Conservation (phyloP, 2,329 filamentous ascomycete genomes). For the Lachnellula arida region DNA sequence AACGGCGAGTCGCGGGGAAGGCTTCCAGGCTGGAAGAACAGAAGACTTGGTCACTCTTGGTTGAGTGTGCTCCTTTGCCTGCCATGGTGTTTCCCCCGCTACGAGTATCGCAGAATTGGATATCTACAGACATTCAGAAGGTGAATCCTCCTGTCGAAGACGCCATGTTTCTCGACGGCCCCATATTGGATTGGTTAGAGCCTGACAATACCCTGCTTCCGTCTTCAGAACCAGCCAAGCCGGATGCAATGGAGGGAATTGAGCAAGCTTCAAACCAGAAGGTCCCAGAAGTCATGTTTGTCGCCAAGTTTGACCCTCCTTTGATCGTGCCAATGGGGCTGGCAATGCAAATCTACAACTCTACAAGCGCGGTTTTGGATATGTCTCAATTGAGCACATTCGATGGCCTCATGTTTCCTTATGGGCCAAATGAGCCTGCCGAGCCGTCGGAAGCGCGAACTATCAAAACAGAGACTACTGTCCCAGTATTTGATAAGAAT, state of each 20-base stretch:
- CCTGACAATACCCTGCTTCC: slow-evolving; percentile 60
- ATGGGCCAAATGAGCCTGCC: slow-evolving; percentile 39
- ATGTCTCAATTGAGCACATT: slow-evolving; percentile 42
- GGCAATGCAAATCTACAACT: slow-evolving; percentile 57
- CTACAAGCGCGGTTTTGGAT: slow-evolving; percentile 56
- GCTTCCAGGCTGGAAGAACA: slow-evolving; percentile 28
- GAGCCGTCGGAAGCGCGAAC: slow-evolving; percentile 55
- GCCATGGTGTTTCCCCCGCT: slow-evolving; percentile 51
- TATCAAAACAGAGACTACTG: slow-evolving; percentile 45
- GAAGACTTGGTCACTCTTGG: slow-evolving; percentile 60
- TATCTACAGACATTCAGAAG: slow-evolving; percentile 63
- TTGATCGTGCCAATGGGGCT: slow-evolving; percentile 62
- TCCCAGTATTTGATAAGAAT: slow-evolving; percentile 37
- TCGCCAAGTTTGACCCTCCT: slow-evolving; percentile 69
- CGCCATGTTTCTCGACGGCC: slow-evolving; percentile 26
- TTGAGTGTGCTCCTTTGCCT: slow-evolving; percentile 56
- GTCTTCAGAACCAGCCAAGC: slow-evolving; percentile 39
- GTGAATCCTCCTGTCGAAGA: slow-evolving; percentile 41
- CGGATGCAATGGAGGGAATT: slow-evolving; percentile 51
- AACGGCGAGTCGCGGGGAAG: slow-evolving; percentile 43
- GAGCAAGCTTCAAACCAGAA: slow-evolving; percentile 44
- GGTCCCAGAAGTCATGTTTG: slow-evolving; percentile 68
- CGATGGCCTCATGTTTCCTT: slow-evolving; percentile 48
- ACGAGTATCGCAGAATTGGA: slow-evolving; percentile 69
- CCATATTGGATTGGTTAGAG: slow-evolving; percentile 66